These are phyloP conservation scores for Suhomyces ambrosiae DNA, from an alignment of 1,139 yeast genomes.

Conservation along the genomic window DNA sequence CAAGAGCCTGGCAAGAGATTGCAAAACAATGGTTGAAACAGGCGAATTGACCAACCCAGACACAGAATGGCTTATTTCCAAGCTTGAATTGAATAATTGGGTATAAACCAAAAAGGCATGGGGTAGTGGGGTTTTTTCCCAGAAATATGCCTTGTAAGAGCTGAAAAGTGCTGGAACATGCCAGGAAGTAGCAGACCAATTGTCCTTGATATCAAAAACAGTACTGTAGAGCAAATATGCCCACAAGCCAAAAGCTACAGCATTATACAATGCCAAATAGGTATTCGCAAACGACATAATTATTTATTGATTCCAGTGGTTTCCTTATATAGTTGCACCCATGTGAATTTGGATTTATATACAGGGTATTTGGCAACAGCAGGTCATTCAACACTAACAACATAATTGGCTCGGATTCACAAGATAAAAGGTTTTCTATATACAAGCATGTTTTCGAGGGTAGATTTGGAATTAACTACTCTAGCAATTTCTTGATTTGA, in stretches of 20 bases:
- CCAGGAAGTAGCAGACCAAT: neutral
- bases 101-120: constrained; percentile 32
- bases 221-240: constrained; percentile 40
- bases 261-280: constrained; percentile 51
- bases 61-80: constrained; percentile 31
- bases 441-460: too few species aligned
- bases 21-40: constrained; percentile 30
- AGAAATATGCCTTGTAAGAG: neutral
- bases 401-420: too few species aligned
- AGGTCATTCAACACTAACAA: neutral
- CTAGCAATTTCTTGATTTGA: too few species aligned
- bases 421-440: too few species aligned
- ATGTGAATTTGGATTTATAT: neutral
- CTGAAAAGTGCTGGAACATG: neutral
- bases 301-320: neutral
- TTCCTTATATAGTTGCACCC: neutral
- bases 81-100: constrained; percentile 33
- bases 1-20: constrained; percentile 36
- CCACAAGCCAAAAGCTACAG: constrained; percentile 72
- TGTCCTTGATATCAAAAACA: constrained; percentile 17
- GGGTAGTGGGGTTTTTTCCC: constrained; percentile 20
- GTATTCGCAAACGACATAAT: constrained; percentile 1
- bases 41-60: constrained; percentile 36
- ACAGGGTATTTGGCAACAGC: neutral
- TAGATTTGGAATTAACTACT: too few species aligned